phyloP scores from a whole-genome alignment of 1,284 basidiomycete genomes.

The Lentinula novae-zelandiae region DNA sequence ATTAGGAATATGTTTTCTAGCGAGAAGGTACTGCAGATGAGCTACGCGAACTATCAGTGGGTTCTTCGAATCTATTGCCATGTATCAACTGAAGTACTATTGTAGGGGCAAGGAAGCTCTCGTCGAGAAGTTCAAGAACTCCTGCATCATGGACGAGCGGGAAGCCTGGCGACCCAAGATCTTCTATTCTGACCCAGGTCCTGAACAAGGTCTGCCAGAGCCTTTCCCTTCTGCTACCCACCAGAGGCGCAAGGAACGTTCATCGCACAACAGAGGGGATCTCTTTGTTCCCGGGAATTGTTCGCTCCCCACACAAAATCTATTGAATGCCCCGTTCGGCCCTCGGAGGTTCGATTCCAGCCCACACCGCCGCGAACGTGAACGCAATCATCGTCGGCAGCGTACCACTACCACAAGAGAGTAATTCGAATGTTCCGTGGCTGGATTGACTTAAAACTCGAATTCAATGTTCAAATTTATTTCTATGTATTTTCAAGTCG shows the following conservation, averaged over 20 bases:
- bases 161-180: conserved; percentile 82
- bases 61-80: conserved; percentile 24
- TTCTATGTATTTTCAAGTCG: background rate
- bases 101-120: conserved; percentile 80
- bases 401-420: background rate
- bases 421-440: background rate
- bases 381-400: conserved; percentile 1
- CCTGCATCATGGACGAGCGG: conserved; percentile 79
- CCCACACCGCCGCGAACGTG: background rate
- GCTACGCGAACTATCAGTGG: conserved; percentile 83
- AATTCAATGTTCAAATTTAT: background rate
- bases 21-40: conserved; percentile 84
- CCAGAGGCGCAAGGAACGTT: conserved; percentile 71
- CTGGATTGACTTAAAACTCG: background rate
- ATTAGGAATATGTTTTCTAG: conserved; percentile 83
- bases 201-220: conserved; percentile 69
- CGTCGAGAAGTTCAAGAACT: conserved; percentile 84
- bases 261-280: conserved; percentile 68
- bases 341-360: background rate
- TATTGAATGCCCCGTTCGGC: background rate
- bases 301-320: background rate
- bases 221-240: conserved; percentile 80
- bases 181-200: conserved; percentile 71
- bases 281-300: conserved; percentile 50
- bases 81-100: background rate